Percentiles rank a stretch among this genome's conserved stretches.
Evolutionary conservation across 202 grass and related monocot species (phyloP).

Genomic region (Dendrocalamus latiflorus): DNA sequence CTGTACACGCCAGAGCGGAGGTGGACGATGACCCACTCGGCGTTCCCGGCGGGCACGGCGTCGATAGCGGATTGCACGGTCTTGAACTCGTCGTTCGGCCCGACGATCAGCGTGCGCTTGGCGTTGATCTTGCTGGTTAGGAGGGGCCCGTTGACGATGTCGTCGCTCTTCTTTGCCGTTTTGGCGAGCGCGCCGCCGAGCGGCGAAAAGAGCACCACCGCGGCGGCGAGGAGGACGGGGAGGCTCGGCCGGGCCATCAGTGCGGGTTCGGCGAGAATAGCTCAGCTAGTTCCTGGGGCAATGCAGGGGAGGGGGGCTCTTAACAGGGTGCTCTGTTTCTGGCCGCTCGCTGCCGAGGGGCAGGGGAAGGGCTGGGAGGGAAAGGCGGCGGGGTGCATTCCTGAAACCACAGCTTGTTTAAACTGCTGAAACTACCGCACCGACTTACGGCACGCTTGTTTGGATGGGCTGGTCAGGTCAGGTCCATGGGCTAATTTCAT

Average conservation of each 20-base stretch:
- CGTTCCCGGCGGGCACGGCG: slow-evolving; percentile 54
- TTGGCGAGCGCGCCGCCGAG: slow-evolving; percentile 4
- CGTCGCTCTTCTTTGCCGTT: slow-evolving; percentile 40
- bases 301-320: not conserved
- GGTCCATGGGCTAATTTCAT: not conserved
- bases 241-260: slow-evolving; percentile 22
- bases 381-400: slow-evolving; percentile 16
- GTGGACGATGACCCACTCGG: slow-evolving; percentile 76
- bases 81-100: slow-evolving; percentile 56
- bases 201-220: slow-evolving; percentile 4
- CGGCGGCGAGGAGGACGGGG: not conserved
- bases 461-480: not conserved
- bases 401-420: not conserved
- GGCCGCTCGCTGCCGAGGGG: slow-evolving; percentile 19
- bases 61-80: slow-evolving; percentile 65
- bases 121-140: slow-evolving; percentile 52
- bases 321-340: slow-evolving; percentile 8
- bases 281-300: not conserved
- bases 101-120: slow-evolving; percentile 51
- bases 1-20: slow-evolving; percentile 52
- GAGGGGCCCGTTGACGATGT: slow-evolving; percentile 48
- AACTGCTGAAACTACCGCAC: not conserved
- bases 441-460: too few relatives aligned
- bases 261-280: not conserved
- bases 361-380: slow-evolving; percentile 22